Base-by-base conservation (phyloP, 1,284 basidiomycete genomes). In the Apiotrichum mycotoxinovorans region DNA sequence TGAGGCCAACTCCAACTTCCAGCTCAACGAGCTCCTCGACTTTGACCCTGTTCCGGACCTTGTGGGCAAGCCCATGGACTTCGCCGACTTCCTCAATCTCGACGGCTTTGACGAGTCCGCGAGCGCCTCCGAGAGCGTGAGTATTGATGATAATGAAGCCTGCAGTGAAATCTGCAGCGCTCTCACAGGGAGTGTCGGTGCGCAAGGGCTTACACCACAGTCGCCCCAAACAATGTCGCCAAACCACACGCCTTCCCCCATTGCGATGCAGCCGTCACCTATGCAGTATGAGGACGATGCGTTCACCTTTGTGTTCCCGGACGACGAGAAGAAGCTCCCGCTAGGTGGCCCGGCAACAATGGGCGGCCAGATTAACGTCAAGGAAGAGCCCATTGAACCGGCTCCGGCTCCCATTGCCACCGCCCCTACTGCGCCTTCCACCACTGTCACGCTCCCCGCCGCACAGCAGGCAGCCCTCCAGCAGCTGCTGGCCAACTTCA, bases 81-180 rank as follows among this genome's bases (percentile, higher is more conserved):
- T 74, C 45, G 61, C 63, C 44, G 67, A 73, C 33, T 61, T 75
- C 15, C 70, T 75, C 65, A 69, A 73, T 63, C 71, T 75, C 60
- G 70, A 70, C 45, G 65, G 65, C 50, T 71, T 49, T 40, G 35
- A 63, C 18, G 56, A 58, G 11, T 56, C 55, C 17, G 61, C 65
- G 12, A 63, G 59, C 49, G 52, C 23, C 3, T 40, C 52, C 17
- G 58, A 60, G 48, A 61, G 60, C 54, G 72, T 74, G 57, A 66
- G 71, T 71, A n/a, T 4, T 14, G 18, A 23, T 48, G 46, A 25
- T 22, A 15, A 18, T 15, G 35, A 18, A 18, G 20, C n/a, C n/a
- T n/a, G n/a, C n/a, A n/a, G n/a, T 1, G 17, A 18, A 40, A 33
- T 9, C 34, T 47, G 20, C 17, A 42, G 30, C 7, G 4, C 1